phyloP scores from a whole-genome alignment of 2,329 filamentous ascomycete genomes.

The Ciborinia camelliae region DNA sequence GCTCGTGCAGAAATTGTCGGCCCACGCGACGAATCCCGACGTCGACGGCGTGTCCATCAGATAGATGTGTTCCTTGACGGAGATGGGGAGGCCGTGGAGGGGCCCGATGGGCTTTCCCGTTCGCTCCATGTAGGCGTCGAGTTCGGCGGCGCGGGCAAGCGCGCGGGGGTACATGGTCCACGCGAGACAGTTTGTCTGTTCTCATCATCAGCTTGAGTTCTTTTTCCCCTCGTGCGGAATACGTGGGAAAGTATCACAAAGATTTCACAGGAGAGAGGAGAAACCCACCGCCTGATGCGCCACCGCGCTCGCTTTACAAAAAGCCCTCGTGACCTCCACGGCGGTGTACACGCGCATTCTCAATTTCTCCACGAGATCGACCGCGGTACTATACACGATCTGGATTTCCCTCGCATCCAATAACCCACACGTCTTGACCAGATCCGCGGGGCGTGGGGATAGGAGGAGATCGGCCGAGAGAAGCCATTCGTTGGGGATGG shows the following conservation, averaged over 20 bases:
- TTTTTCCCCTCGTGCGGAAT: no score
- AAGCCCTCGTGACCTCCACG: slow-evolving; percentile 45
- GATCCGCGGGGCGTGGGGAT: neutral
- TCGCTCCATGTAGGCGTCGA: slow-evolving; percentile 45
- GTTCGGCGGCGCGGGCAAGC: slow-evolving; percentile 41
- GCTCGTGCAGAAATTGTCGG: slow-evolving; percentile 39
- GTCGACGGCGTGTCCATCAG: slow-evolving; percentile 38
- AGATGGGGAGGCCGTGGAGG: slow-evolving; percentile 58
- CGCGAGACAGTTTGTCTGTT: slow-evolving; percentile 41
- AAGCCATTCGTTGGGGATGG: slow-evolving; percentile 8
- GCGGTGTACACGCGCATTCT: slow-evolving; percentile 44
- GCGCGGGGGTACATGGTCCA: slow-evolving; percentile 50
- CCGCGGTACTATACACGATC: slow-evolving; percentile 33
- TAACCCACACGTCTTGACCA: neutral
- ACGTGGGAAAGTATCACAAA: no score
- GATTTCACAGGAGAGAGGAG: no score
- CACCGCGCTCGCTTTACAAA: slow-evolving; percentile 52
- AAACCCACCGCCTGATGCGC: slow-evolving; percentile 51
- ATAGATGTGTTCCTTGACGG: slow-evolving; percentile 55
- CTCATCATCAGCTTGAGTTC: neutral
- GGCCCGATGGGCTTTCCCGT: slow-evolving; percentile 50
- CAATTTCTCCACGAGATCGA: slow-evolving; percentile 37
- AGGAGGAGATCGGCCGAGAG: neutral
- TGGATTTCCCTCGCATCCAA: neutral
- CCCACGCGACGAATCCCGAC: slow-evolving; percentile 46